These are phyloP conservation scores for Hyaloscypha variabilis DNA, from an alignment of 495 filamentous ascomycete genomes.

Conservation along the genomic window DNA sequence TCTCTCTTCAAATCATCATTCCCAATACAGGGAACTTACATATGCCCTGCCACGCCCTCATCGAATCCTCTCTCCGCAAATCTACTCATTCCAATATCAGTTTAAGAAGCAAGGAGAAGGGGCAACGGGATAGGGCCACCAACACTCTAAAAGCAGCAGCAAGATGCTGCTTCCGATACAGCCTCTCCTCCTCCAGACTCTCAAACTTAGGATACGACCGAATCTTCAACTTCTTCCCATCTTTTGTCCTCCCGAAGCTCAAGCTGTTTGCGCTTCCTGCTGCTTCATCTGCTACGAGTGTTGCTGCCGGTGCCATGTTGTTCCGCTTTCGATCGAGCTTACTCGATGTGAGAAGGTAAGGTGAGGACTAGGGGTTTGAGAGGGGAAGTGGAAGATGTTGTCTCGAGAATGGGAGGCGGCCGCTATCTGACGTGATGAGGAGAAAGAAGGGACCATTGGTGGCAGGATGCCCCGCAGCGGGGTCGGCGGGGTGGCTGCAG, in stretches of 20 bases:
- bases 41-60: slow-evolving; percentile 71
- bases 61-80: slow-evolving; percentile 72
- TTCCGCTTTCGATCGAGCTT: neutral
- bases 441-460: neutral
- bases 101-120: neutral
- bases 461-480: neutral
- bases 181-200: slow-evolving; percentile 58
- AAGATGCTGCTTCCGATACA: slow-evolving; percentile 72
- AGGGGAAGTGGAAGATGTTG: neutral
- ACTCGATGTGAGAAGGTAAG: neutral
- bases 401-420: neutral
- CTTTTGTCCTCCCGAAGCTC: neutral
- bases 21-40: slow-evolving; percentile 36
- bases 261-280: slow-evolving; percentile 25
- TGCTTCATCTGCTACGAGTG: slow-evolving; percentile 13
- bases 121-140: neutral
- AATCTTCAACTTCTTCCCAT: slow-evolving; percentile 47
- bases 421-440: neutral
- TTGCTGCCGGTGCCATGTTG: slow-evolving; percentile 27
- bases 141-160: slow-evolving; percentile 68
- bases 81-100: slow-evolving; percentile 2
- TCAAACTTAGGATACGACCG: slow-evolving; percentile 61
- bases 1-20: slow-evolving; percentile 12
- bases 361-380: neutral
- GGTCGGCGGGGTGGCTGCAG: neutral